These are phyloP conservation scores for Zarea fungicola DNA, from an alignment of 2,329 filamentous ascomycete species.

Conservation along the genomic window DNA sequence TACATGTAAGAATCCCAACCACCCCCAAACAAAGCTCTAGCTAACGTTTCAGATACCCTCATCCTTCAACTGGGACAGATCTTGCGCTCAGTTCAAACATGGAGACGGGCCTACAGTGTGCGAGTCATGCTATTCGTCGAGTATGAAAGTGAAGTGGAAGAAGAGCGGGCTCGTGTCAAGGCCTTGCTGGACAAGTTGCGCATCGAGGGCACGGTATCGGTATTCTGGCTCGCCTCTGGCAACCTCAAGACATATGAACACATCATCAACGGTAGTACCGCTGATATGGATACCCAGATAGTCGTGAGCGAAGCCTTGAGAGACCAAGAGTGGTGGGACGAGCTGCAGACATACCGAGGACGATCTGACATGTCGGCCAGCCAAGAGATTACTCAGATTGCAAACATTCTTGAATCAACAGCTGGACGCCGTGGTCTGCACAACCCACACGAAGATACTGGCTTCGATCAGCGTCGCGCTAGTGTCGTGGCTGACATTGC, in stretches of 20 bases:
- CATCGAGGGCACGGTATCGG: constrained; percentile 72
- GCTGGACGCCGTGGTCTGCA: constrained; percentile 38
- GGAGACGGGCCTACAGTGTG: constrained; percentile 67
- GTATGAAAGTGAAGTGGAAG: constrained; percentile 76
- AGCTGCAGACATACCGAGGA: constrained; percentile 55
- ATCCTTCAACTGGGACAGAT: constrained; percentile 85
- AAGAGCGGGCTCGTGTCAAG: constrained; percentile 68
- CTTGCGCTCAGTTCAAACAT: constrained; percentile 71
- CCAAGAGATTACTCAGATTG: constrained; percentile 39
- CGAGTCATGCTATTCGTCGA: constrained; percentile 85
- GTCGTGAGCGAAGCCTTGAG: constrained; percentile 62
- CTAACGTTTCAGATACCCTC: constrained; percentile 55
- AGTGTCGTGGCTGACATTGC: constrained; percentile 48
- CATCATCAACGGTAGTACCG: constrained; percentile 65
- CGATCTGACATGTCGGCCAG: constrained; percentile 34
- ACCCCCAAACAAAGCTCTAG: constrained; percentile 12
- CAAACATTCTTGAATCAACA: constrained; percentile 39
- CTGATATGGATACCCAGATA: constrained; percentile 50
- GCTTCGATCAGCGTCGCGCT: constrained; percentile 29
- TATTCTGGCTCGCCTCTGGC: constrained; percentile 77
- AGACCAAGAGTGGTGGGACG: constrained; percentile 78
- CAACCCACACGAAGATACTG: constrained; percentile 34
- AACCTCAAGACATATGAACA: constrained; percentile 67
- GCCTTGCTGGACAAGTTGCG: constrained; percentile 73
- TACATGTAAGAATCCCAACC: constrained; percentile 57